Conservation (phyloP, 2,329 filamentous ascomycete species). For the Ophiosphaerella korrae region DNA sequence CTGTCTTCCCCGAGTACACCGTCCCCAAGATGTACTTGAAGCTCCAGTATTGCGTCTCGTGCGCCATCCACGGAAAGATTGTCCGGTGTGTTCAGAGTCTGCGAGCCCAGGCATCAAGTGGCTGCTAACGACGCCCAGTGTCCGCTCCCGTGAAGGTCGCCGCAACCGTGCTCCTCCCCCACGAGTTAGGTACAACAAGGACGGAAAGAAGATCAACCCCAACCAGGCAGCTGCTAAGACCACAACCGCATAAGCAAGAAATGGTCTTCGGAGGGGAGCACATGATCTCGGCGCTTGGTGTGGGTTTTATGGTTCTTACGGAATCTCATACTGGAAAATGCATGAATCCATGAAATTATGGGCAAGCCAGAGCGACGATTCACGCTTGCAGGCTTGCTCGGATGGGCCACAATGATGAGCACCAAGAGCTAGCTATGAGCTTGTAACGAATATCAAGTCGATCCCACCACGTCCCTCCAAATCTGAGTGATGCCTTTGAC, state of each 20-base stretch:
- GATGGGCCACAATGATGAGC: conserved; percentile 31
- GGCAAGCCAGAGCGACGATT: conserved; percentile 40
- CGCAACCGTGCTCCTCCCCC: conserved; percentile 99
- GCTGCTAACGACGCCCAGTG: conserved; percentile 62
- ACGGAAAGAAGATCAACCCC: conserved; percentile 99
- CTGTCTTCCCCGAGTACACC: conserved; percentile 98
- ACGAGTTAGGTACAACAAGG: conserved; percentile 99
- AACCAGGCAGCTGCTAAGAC: conserved; percentile 77
- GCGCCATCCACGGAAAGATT: conserved; percentile 99
- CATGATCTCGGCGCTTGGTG: conserved; percentile 45
- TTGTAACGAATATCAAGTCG: conserved; percentile 45
- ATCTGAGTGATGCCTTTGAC: neutral
- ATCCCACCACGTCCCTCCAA: conserved; percentile 26
- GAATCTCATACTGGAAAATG: conserved; percentile 43
- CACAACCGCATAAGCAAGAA: conserved; percentile 37
- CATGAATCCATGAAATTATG: conserved; percentile 41
- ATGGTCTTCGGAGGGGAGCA: conserved; percentile 17
- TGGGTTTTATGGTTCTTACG: conserved; percentile 42
- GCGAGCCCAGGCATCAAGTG: neutral
- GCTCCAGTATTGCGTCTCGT: conserved; percentile 99
- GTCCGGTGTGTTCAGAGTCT: conserved; percentile 82
- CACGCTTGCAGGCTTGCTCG: conserved; percentile 37
- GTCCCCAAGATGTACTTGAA: conserved; percentile 99
- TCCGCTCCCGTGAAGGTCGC: conserved; percentile 93
- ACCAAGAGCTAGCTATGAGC: conserved; percentile 42